Conservation (phyloP, 768 basidiomycete genomes). For the Rickenella mellea region DNA sequence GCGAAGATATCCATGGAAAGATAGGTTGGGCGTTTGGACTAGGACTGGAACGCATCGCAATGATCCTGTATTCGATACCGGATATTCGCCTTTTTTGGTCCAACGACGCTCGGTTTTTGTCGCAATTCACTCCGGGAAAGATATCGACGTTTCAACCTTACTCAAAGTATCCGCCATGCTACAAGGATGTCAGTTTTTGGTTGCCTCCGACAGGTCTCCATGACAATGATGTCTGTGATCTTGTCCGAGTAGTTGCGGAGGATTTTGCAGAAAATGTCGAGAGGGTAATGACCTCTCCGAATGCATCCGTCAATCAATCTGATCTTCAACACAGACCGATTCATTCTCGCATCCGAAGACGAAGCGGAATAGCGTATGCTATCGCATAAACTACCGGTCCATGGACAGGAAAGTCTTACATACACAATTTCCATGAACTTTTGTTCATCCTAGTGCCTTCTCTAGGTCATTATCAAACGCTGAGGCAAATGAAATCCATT, state of each 20-base stretch:
- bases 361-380: slow-evolving; percentile 68
- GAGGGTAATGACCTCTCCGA: slow-evolving; percentile 35
- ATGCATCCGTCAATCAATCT: not conserved
- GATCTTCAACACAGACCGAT: slow-evolving; percentile 59
- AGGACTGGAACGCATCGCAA: slow-evolving; percentile 93
- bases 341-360: slow-evolving; percentile 87
- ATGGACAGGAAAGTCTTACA: slow-evolving; percentile 71
- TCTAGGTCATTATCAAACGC: slow-evolving; percentile 78
- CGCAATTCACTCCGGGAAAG: slow-evolving; percentile 71
- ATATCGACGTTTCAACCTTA: slow-evolving; percentile 84
- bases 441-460: slow-evolving; percentile 3
- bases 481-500: slow-evolving; percentile 79
- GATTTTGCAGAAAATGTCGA: slow-evolving; percentile 89
- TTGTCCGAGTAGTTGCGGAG: slow-evolving; percentile 86
- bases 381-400: slow-evolving; percentile 88
- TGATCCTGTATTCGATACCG: slow-evolving; percentile 94
- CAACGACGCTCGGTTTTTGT: slow-evolving; percentile 72
- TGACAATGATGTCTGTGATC: slow-evolving; percentile 96
- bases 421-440: not conserved
- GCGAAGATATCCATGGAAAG: slow-evolving; percentile 64
- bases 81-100: slow-evolving; percentile 99
- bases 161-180: slow-evolving; percentile 86
- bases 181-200: slow-evolving; percentile 97
- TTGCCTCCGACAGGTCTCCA: slow-evolving; percentile 51
- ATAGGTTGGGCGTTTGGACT: slow-evolving; percentile 98